phyloP scores from a whole-genome alignment of 768 basidiomycete genomes.

The Russula ochroleuca region DNA sequence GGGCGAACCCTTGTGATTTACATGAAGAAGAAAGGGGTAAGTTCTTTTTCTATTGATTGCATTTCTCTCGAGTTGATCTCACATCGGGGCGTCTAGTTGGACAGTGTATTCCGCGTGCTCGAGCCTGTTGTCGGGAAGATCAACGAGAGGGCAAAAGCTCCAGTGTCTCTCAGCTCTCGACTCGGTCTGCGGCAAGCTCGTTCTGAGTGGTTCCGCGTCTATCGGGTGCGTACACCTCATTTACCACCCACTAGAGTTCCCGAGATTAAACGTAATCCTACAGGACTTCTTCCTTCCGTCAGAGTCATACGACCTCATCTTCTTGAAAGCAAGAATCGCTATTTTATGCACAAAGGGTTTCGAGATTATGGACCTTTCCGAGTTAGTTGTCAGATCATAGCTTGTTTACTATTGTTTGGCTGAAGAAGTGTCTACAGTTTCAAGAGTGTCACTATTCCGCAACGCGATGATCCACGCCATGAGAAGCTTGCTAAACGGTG shows the following conservation, averaged over 20 bases:
- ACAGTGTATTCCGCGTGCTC: conserved; percentile 95
- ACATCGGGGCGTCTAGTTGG: conserved; percentile 43
- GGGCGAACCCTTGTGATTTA: conserved; percentile 89
- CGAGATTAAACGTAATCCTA: neutral
- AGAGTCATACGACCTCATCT: conserved; percentile 85
- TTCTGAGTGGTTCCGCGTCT: conserved; percentile 93
- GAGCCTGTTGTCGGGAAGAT: conserved; percentile 93
- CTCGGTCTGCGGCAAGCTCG: conserved; percentile 74
- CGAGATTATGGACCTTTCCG: conserved; percentile 94
- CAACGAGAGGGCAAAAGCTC: conserved; percentile 67
- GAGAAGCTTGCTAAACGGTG: conserved; percentile 74
- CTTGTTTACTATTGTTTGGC: neutral
- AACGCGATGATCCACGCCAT: conserved; percentile 63
- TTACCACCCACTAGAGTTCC: neutral
- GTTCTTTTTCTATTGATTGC: conserved; percentile 26
- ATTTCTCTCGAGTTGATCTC: conserved; percentile 24
- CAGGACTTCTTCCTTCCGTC: conserved; percentile 89
- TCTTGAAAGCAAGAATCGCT: conserved; percentile 89
- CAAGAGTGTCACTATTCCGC: conserved; percentile 85
- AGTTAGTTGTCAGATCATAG: conserved; percentile 51
- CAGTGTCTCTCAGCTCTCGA: conserved; percentile 65
- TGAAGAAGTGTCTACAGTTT: conserved; percentile 45
- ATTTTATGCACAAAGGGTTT: conserved; percentile 93
- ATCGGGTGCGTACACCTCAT: conserved; percentile 47
- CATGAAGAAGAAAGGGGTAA: conserved; percentile 89